phyloP scores from a whole-genome alignment of 257 asterid species.

The Solanum pinnatisectum region DNA sequence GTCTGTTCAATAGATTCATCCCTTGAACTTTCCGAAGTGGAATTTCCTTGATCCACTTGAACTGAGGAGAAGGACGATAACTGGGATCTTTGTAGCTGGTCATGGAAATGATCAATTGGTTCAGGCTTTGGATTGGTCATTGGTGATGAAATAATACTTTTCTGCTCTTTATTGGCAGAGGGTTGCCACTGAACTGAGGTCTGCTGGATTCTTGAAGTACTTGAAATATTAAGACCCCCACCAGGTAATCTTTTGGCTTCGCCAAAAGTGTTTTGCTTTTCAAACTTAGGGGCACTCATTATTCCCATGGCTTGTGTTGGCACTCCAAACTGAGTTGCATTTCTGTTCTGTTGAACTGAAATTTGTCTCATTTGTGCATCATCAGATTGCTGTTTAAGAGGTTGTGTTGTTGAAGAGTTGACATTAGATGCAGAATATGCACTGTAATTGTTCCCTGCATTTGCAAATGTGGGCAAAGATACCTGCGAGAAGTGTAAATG shows the following conservation, averaged over 20 bases:
- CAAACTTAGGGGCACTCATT: conserved; percentile 46
- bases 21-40: conserved; percentile 37
- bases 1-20: conserved; percentile 65
- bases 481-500: conserved; percentile 56
- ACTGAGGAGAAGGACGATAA: conserved; percentile 35
- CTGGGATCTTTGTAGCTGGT: conserved; percentile 41
- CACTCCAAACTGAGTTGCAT: conserved; percentile 36
- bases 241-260: conserved; percentile 45
- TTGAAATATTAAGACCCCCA: conserved; percentile 29
- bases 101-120: conserved; percentile 61
- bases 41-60: conserved; percentile 35
- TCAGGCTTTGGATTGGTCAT: conserved; percentile 57
- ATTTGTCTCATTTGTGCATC: conserved; percentile 64
- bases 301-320: conserved; percentile 39
- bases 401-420: conserved; percentile 23
- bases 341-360: conserved; percentile 46
- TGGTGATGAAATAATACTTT: conserved; percentile 33
- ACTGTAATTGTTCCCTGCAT: conserved; percentile 42
- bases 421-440: conserved; percentile 50
- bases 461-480: conserved; percentile 44
- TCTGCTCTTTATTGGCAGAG: conserved; percentile 32
- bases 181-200: conserved; percentile 35
- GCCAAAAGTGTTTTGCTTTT: conserved; percentile 36
- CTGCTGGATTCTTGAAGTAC: conserved; percentile 31
- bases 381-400: conserved; percentile 48